These are phyloP conservation scores for Kwoniella shivajii DNA, from an alignment of 1,284 basidiomycete genomes.

Conservation along the genomic window DNA sequence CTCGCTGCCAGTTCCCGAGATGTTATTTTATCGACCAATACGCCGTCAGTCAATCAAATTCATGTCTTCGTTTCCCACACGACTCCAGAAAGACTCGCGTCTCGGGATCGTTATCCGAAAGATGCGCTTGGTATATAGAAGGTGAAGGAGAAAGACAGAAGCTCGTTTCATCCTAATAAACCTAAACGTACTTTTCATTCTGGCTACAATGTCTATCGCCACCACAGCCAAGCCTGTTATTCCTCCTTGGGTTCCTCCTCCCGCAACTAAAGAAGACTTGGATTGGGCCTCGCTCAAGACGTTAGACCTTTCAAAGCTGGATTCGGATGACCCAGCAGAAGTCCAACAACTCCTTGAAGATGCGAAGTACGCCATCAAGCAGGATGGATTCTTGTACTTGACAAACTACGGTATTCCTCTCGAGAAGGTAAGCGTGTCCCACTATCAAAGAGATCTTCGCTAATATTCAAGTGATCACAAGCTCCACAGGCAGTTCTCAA, in stretches of 20 bases:
- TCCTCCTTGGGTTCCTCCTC: constrained; percentile 23
- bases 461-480: not conserved
- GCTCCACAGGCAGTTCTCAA: constrained; percentile 34
- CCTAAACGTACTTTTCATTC: no score
- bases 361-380: constrained; percentile 18
- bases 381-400: constrained; percentile 28
- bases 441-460: no score
- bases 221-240: constrained; percentile 19
- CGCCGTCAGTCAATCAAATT: no score
- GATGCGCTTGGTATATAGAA: no score
- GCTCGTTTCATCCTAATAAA: no score
- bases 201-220: not conserved
- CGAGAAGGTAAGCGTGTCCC: constrained; percentile 15
- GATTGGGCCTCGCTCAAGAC: constrained; percentile 28
- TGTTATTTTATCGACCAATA: no score
- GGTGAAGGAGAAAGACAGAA: no score
- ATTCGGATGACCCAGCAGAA: constrained; percentile 23
- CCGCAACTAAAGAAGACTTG: constrained; percentile 20
- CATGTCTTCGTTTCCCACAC: no score
- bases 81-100: not conserved
- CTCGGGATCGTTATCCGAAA: no score
- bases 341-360: constrained; percentile 19
- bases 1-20: no score
- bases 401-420: constrained; percentile 25
- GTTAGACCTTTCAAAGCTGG: constrained; percentile 25